Base-by-base conservation (phyloP, 345 rosid species). In the Cardamine chenopodiifolia region DNA sequence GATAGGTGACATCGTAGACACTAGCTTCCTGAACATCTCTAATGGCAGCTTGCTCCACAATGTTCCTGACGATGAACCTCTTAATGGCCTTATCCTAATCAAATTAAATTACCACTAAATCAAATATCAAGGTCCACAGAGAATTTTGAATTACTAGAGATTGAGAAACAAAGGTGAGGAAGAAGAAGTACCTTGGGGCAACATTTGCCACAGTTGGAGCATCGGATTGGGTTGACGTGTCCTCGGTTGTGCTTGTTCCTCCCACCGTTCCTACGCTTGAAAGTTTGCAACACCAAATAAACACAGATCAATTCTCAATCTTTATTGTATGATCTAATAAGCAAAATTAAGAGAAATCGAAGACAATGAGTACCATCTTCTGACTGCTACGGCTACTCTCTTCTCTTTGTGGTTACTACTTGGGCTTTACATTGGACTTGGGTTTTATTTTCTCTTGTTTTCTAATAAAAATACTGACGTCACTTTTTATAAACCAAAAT, bases 161-260 rank as follows among this genome's bases (percentile, higher is more conserved):
- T 20, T 10, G 52, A 61, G 56, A 45, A 37, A 7, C 12, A 4
- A 45, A 42, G 48, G 48, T n/a, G 44, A 19, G 6, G 35, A 7
- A 31, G 4, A 6, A 3, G 9, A 0, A 37, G 54, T 32, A 66
- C 97, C 85, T 93, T 93, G 0, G 98, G 97, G 78, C 98, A 94
- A 73, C 97, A 91, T 58, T 94, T 94, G 14, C 96, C 98, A 58
- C 98, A 94, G 81, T 94, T 94, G 63, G 98, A 91, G 86, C 98
- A 94, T 61, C 97, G 86, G 55, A 94, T 87, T 78, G 89, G 89
- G 59, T 94, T 91, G 32, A 87, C 91, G 19, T 94, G 98, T 6
- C 97, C 98, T 2, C 97, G 85, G 75, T 97, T 96, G 77, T 94
- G 97, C 87, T 94, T 94, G 93, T 91, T 94, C 57, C 98, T 88